These are phyloP conservation scores for Cladosporium sp. DNA, from an alignment of 2,329 filamentous ascomycete genomes.

Conservation along the genomic window DNA sequence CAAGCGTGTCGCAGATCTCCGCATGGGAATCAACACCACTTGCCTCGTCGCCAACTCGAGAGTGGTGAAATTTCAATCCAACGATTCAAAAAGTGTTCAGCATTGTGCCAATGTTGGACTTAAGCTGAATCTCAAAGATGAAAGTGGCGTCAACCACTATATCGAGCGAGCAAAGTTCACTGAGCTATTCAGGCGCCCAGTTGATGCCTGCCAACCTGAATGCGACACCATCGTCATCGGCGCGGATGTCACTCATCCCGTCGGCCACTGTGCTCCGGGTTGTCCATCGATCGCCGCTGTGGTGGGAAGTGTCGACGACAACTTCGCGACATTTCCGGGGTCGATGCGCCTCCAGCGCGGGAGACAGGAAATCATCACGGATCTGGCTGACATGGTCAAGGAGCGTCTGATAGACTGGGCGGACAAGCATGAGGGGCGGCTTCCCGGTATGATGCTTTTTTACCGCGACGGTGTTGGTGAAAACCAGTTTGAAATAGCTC, in stretches of 20 bases:
- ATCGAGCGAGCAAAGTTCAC: background rate
- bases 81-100: background rate
- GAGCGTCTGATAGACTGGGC: conserved; percentile 23
- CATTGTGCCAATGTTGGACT: conserved; percentile 15
- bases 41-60: background rate
- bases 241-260: conserved; percentile 40
- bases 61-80: conserved; percentile 10
- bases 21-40: conserved; percentile 10
- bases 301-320: conserved; percentile 34
- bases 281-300: conserved; percentile 37
- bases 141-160: conserved; percentile 13
- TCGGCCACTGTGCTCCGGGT: conserved; percentile 21
- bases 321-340: conserved; percentile 30
- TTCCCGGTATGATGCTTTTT: conserved; percentile 23
- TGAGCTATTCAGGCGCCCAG: background rate
- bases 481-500: conserved; percentile 27
- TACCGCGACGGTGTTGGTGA: conserved; percentile 35
- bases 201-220: background rate
- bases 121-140: conserved; percentile 17
- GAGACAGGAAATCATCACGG: conserved; percentile 23
- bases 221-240: conserved; percentile 32
- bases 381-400: conserved; percentile 25
- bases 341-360: conserved; percentile 31
- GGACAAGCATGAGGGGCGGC: background rate
- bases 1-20: conserved; percentile 17